Evolutionary conservation across 2,329 filamentous ascomycete species (phyloP).

Genomic region (Hymenoscyphus albidus): DNA sequence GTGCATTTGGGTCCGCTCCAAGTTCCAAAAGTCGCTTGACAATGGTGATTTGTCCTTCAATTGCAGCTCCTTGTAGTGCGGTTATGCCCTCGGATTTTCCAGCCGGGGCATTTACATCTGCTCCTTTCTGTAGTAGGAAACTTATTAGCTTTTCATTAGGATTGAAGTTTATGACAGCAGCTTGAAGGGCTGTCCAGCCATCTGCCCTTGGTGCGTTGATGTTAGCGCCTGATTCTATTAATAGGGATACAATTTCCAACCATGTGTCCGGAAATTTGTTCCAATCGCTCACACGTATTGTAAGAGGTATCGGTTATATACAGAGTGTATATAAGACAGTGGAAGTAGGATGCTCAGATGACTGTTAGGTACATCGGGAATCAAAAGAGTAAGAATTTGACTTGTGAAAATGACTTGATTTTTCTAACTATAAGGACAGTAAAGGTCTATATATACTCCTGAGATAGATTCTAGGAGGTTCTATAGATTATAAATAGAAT

Average conservation of each 20-base stretch:
- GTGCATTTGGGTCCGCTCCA: background rate
- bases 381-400: too few species aligned
- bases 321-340: too few species aligned
- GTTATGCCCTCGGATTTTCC: background rate
- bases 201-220: background rate
- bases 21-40: background rate
- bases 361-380: too few species aligned
- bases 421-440: too few species aligned
- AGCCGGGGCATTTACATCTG: background rate
- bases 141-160: background rate
- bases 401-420: too few species aligned
- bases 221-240: background rate
- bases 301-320: too few species aligned
- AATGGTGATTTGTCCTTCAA: background rate
- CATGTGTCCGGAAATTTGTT: too few species aligned
- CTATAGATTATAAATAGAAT: too few species aligned
- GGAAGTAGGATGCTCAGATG: too few species aligned
- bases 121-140: background rate
- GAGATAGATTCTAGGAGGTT: too few species aligned
- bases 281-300: too few species aligned
- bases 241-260: background rate
- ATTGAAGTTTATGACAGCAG: background rate
- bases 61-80: background rate
- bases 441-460: too few species aligned
- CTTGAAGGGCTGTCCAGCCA: background rate